Conservation (phyloP, 2,329 filamentous ascomycete genomes). For the Aspergillus pseudoglaucus region DNA sequence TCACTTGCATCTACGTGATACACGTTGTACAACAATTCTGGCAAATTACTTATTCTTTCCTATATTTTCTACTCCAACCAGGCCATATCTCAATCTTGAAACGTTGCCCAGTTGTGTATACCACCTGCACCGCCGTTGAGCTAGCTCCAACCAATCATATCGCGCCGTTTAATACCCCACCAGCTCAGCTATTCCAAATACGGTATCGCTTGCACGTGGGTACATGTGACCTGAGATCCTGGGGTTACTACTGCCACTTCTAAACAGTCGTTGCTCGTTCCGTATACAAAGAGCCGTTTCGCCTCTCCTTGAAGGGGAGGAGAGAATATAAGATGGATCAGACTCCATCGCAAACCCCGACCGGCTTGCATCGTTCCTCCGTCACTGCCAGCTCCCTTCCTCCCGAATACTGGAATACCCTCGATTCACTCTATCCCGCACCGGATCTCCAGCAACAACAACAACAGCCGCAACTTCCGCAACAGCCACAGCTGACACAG, state of each 20-base stretch:
- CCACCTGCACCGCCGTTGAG: constrained; percentile 7
- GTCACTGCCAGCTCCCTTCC: constrained; percentile 21
- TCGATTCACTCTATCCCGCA: constrained; percentile 26
- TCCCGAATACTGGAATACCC: constrained; percentile 32
- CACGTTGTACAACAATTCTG: not conserved
- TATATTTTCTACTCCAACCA: not conserved
- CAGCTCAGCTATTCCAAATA: constrained; percentile 8
- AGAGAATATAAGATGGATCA: constrained; percentile 28
- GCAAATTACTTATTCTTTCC: not conserved
- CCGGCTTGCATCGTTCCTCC: constrained; percentile 21
- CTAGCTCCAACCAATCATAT: constrained; percentile 3
- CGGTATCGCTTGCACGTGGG: constrained; percentile 12
- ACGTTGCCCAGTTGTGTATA: not conserved
- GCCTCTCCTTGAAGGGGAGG: not conserved
- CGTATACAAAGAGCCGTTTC: no score
- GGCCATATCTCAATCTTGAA: not conserved
- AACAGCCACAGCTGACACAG: constrained; percentile 13
- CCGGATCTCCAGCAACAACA: constrained; percentile 19
- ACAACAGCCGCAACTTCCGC: constrained; percentile 15
- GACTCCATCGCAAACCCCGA: constrained; percentile 22
- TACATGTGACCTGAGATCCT: constrained; percentile 12
- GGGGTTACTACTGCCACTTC: not conserved
- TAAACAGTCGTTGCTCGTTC: not conserved
- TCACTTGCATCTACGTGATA: no score
- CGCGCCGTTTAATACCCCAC: constrained; percentile 1